Percentiles rank a stretch among this genome's conserved stretches.
phyloP scores from a whole-genome alignment of 768 basidiomycete genomes.

The Cystofilobasidium macerans region DNA sequence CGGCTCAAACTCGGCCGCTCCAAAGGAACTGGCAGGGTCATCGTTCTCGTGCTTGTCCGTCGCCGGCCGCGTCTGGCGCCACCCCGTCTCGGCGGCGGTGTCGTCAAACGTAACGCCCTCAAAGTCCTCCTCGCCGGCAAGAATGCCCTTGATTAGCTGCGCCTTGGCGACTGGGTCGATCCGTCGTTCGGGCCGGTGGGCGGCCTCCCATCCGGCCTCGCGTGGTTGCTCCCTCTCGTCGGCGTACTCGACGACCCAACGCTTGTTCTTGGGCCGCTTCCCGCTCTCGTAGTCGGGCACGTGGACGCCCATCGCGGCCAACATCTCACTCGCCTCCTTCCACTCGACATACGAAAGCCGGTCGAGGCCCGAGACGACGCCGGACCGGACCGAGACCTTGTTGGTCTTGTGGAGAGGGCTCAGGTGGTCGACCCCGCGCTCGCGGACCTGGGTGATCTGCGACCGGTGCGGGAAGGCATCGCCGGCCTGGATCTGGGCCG shows the following conservation, averaged over 20 bases:
- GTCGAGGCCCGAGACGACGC: conserved; percentile 11
- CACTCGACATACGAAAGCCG: conserved; percentile 13
- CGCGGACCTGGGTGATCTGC: conserved; percentile 33
- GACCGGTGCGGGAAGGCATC: conserved; percentile 86
- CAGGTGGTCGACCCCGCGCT: conserved; percentile 14
- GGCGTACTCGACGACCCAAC: background rate
- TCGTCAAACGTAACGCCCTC: background rate
- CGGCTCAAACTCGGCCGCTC: conserved; percentile 6
- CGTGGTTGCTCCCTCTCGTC: background rate
- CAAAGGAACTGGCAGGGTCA: background rate
- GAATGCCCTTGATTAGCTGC: background rate
- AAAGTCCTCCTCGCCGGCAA: background rate
- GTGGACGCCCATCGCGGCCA: conserved; percentile 17
- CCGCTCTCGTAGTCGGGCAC: conserved; percentile 12
- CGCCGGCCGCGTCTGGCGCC: background rate
- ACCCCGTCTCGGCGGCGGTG: background rate
- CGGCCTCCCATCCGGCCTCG: conserved; percentile 10
- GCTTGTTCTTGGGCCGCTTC: background rate
- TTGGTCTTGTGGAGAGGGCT: conserved; percentile 13
- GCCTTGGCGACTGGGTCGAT: background rate
- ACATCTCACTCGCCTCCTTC: conserved; percentile 19
- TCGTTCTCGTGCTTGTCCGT: too few relatives aligned
- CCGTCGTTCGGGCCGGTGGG: background rate
- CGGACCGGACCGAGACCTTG: conserved; percentile 16
- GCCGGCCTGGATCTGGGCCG: conserved; percentile 85